phyloP scores from a whole-genome alignment of 2,329 filamentous ascomycete species.

The Sarocladiaceae sp. region DNA sequence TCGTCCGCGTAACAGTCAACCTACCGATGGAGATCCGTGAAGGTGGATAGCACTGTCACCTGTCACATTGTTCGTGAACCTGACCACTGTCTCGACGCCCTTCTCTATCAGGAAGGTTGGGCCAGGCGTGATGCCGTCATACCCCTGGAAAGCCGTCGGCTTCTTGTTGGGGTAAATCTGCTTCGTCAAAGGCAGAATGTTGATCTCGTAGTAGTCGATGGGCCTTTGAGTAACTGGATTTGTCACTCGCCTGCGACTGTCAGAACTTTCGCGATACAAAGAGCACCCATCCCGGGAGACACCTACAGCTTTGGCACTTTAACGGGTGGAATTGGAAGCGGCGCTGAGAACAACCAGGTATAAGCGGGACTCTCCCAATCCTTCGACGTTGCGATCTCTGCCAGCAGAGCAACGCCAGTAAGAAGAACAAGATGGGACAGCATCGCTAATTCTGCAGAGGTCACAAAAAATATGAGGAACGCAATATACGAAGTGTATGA shows the following conservation, averaged over 20 bases:
- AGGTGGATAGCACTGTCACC: slow-evolving; percentile 43
- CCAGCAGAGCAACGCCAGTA: background rate
- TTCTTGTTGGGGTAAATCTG: slow-evolving; percentile 30
- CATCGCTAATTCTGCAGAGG: no score
- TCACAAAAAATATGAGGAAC: no score
- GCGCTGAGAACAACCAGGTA: slow-evolving; percentile 9
- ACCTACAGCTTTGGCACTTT: slow-evolving; percentile 35
- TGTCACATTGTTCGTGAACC: slow-evolving; percentile 44
- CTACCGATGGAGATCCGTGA: slow-evolving; percentile 36
- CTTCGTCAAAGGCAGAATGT: slow-evolving; percentile 25
- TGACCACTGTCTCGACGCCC: slow-evolving; percentile 45
- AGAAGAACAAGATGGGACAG: no score
- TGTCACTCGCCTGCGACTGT: slow-evolving; percentile 20
- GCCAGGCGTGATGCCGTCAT: slow-evolving; percentile 48
- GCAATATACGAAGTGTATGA: no score
- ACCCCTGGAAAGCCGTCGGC: slow-evolving; percentile 32
- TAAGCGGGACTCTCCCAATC: slow-evolving; percentile 5
- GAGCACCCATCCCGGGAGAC: slow-evolving; percentile 3
- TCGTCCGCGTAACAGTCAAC: background rate
- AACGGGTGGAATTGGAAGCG: slow-evolving; percentile 38
- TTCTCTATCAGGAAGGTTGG: slow-evolving; percentile 43
- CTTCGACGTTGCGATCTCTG: background rate
- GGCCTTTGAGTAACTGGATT: slow-evolving; percentile 28
- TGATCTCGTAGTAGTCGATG: slow-evolving; percentile 30
- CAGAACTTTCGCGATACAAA: background rate